phyloP scores from a whole-genome alignment of 495 filamentous ascomycete genomes.

The Chaetomium cochliodes region DNA sequence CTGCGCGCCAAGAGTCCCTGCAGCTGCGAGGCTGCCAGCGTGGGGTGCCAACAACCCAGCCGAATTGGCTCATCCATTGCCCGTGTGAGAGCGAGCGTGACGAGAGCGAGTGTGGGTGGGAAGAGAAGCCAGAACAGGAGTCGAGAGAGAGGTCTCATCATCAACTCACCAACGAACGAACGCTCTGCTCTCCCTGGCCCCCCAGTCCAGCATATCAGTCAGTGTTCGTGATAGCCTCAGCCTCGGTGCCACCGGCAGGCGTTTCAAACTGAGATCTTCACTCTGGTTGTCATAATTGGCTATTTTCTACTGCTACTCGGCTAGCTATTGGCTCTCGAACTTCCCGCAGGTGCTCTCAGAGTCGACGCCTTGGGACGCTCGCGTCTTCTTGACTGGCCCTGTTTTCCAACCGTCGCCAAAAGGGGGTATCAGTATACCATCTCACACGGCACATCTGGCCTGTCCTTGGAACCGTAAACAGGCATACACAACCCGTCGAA shows the following conservation, averaged over 20 bases:
- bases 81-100: not conserved
- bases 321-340: not conserved
- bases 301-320: not conserved
- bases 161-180: not conserved
- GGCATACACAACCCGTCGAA: not conserved
- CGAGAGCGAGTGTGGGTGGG: constrained; percentile 1
- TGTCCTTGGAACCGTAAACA: not conserved
- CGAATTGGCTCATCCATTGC: not conserved
- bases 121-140: not conserved
- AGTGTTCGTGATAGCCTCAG: constrained; percentile 20
- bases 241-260: not conserved
- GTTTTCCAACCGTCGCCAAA: not conserved
- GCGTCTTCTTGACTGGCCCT: not conserved
- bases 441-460: not conserved
- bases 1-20: constrained; percentile 21
- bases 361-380: not conserved
- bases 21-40: constrained; percentile 25
- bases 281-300: constrained; percentile 8
- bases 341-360: not conserved
- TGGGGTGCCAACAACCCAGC: constrained; percentile 18
- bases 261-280: not conserved
- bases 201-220: not conserved
- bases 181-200: not conserved
- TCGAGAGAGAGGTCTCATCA: constrained; percentile 1
- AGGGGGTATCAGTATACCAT: not conserved